A percentile compares a stretch with the other conserved stretches of the same genome.
Evolutionary conservation across 2,329 filamentous ascomycete species (phyloP).

Genomic region (Clonostachys sp.): DNA sequence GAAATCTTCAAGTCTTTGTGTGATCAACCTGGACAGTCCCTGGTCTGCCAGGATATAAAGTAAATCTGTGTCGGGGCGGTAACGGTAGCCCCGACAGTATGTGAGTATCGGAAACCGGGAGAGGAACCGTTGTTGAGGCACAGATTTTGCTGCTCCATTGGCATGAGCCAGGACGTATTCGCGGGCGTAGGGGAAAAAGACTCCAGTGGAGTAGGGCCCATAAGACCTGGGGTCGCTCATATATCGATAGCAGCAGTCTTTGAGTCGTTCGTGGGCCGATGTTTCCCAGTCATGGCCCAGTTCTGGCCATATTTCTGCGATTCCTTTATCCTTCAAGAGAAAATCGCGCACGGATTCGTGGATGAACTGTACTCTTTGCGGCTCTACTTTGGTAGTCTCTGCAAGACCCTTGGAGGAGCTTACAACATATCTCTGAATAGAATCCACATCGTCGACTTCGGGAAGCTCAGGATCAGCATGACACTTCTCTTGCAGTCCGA

Average conservation of each 20-base stretch:
- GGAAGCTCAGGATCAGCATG: slow-evolving; percentile 14
- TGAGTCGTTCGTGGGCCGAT: slow-evolving; percentile 34
- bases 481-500: slow-evolving; percentile 1
- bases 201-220: slow-evolving; percentile 31
- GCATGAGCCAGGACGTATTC: slow-evolving; percentile 1
- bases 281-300: slow-evolving; percentile 16
- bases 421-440: slow-evolving; percentile 21
- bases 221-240: slow-evolving; percentile 18
- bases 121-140: slow-evolving; percentile 24
- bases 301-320: slow-evolving; percentile 21
- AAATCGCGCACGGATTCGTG: slow-evolving; percentile 47
- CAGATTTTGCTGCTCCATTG: slow-evolving; percentile 2
- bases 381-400: slow-evolving; percentile 26
- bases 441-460: background rate
- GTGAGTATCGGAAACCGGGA: slow-evolving; percentile 11
- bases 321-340: slow-evolving; percentile 28
- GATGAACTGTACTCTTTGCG: slow-evolving; percentile 42
- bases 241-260: slow-evolving; percentile 34
- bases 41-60: background rate
- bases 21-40: background rate
- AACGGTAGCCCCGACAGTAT: background rate
- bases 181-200: slow-evolving; percentile 34
- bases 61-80: background rate
- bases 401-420: slow-evolving; percentile 45
- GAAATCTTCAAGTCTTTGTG: background rate